Evolutionary conservation across 805 yeast species (phyloP).

Genomic region (Aciculoconidium aculeatum): DNA sequence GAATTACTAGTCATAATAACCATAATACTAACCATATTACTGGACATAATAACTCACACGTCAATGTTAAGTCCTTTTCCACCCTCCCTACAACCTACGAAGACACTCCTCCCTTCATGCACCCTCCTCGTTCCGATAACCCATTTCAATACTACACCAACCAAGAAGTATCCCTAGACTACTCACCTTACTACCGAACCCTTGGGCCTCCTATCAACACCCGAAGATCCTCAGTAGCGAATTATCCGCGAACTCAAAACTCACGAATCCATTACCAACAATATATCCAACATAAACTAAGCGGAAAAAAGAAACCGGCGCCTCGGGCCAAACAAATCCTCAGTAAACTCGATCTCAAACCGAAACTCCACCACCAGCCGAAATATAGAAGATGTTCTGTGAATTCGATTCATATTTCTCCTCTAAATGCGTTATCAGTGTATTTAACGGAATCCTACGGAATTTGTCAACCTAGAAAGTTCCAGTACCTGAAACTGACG

Average conservation of each 20-base stretch:
- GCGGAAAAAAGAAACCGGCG: conserved; percentile 18
- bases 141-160: conserved; percentile 38
- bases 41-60: conserved; percentile 14
- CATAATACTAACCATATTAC: background rate
- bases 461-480: conserved; percentile 71
- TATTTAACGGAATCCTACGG: conserved; percentile 75
- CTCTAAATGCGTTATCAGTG: conserved; percentile 72
- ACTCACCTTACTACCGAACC: conserved; percentile 1
- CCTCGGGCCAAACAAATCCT: conserved; percentile 46
- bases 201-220: conserved; percentile 8
- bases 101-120: conserved; percentile 27
- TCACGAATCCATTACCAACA: conserved; percentile 32
- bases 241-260: too few species aligned
- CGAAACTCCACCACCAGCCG: conserved; percentile 55
- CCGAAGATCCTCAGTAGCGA: conserved; percentile 22
- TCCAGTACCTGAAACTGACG: conserved; percentile 73
- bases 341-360: conserved; percentile 50
- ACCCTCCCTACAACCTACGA: conserved; percentile 46
- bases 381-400: conserved; percentile 67
- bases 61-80: conserved; percentile 22
- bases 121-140: conserved; percentile 41
- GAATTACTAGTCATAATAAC: too few species aligned
- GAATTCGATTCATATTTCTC: conserved; percentile 63
- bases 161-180: conserved; percentile 29
- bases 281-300: conserved; percentile 14